Conservation (phyloP, 75 land plant genomes). For the Selaginella tamariscina region DNA sequence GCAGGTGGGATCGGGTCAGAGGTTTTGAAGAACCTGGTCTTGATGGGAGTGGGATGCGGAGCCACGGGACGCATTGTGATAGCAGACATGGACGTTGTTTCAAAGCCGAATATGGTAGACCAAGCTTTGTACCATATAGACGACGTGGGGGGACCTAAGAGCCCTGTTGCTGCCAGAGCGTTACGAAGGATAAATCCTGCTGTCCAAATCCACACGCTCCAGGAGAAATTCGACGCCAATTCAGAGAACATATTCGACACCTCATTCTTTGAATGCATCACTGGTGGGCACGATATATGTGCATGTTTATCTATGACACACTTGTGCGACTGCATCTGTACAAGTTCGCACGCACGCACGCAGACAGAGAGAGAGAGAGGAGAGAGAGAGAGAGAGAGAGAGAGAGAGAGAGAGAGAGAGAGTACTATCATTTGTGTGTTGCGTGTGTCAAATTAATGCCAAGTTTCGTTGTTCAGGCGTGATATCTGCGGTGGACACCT, state of each 20-base stretch:
- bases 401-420: too few species aligned
- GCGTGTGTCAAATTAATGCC: too few species aligned
- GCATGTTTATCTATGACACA: neutral
- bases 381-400: too few species aligned
- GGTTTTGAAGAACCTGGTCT: constrained; percentile 36
- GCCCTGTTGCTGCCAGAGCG: constrained; percentile 39
- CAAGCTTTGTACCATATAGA: constrained; percentile 37
- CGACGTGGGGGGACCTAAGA: constrained; percentile 31
- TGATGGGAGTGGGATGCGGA: constrained; percentile 46
- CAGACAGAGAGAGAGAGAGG: too few species aligned
- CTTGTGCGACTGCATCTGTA: too few species aligned
- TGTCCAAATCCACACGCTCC: constrained; percentile 37
- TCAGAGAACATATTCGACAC: constrained; percentile 38
- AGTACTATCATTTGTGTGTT: too few species aligned
- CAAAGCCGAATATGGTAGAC: constrained; percentile 34
- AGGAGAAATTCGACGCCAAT: constrained; percentile 36
- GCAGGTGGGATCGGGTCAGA: constrained; percentile 46
- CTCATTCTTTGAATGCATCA: constrained; percentile 34
- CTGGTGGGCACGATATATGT: constrained; percentile 19
- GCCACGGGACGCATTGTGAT: constrained; percentile 37
- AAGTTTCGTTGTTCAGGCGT: constrained; percentile 28
- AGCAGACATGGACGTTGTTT: constrained; percentile 42
- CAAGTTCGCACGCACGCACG: too few species aligned
- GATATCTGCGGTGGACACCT: constrained; percentile 40
- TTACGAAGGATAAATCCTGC: constrained; percentile 41